Conservation (phyloP, 495 filamentous ascomycete genomes). For the Lasiosphaeria ovina region DNA sequence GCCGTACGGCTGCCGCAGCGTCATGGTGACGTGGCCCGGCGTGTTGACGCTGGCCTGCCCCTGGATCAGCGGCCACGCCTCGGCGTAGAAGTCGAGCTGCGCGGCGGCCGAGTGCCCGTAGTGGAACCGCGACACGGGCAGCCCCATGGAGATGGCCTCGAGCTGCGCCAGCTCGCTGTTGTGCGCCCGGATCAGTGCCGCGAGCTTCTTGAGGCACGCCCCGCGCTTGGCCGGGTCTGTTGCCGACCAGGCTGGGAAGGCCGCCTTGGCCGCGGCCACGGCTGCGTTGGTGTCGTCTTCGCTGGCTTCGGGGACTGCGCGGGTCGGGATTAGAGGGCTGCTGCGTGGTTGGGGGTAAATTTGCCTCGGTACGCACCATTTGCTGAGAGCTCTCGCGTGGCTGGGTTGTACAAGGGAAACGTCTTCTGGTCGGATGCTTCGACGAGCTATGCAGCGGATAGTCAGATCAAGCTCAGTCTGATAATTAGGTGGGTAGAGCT, state of each 20-base stretch:
- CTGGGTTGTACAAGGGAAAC: slow-evolving; percentile 35
- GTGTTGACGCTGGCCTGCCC: slow-evolving; percentile 85
- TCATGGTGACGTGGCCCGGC: slow-evolving; percentile 81
- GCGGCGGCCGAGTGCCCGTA: slow-evolving; percentile 24
- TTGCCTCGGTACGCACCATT: slow-evolving; percentile 13
- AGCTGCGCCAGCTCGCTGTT: slow-evolving; percentile 51
- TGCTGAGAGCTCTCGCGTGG: slow-evolving; percentile 28
- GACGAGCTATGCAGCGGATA: slow-evolving; percentile 27
- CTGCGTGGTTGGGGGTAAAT: not conserved
- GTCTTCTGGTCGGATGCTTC: slow-evolving; percentile 36
- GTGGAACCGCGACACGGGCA: slow-evolving; percentile 39
- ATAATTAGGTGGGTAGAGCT: not conserved
- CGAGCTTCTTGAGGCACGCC: slow-evolving; percentile 51
- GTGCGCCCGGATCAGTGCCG: slow-evolving; percentile 46
- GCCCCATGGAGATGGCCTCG: slow-evolving; percentile 54
- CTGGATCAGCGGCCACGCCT: slow-evolving; percentile 33
- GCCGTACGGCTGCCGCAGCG: slow-evolving; percentile 81
- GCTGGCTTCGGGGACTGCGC: slow-evolving; percentile 32
- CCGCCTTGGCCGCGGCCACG: slow-evolving; percentile 57
- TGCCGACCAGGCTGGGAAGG: slow-evolving; percentile 57
- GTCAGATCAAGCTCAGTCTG: not conserved
- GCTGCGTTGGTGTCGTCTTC: slow-evolving; percentile 54
- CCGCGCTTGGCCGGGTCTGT: slow-evolving; percentile 45
- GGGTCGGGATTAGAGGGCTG: not conserved
- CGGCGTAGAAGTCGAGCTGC: slow-evolving; percentile 37